These are phyloP conservation scores for Solanum chilense DNA, from an alignment of 257 asterid species.

Conservation along the genomic window DNA sequence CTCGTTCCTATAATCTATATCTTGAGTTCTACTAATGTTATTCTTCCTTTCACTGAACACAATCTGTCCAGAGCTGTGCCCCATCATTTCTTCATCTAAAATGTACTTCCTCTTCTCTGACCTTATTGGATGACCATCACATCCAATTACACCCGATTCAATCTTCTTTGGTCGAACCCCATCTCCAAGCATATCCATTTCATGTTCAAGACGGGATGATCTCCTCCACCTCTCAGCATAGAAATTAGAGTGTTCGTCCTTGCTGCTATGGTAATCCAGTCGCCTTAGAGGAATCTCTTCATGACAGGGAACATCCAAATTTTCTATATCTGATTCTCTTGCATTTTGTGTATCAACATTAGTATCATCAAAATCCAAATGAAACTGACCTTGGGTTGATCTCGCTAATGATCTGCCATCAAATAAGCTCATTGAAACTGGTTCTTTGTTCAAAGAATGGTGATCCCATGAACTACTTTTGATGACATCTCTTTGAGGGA, in stretches of 20 bases:
- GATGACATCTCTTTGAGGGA: not conserved
- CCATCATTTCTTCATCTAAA: slow-evolving; percentile 5
- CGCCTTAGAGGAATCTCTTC: slow-evolving; percentile 1
- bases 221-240: slow-evolving; percentile 10
- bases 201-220: not conserved
- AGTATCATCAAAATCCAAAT: not conserved
- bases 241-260: not conserved
- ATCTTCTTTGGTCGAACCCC: not conserved
- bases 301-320: not conserved
- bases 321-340: slow-evolving; percentile 1
- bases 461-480: slow-evolving; percentile 3
- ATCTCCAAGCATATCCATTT: slow-evolving; percentile 1
- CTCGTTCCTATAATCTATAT: slow-evolving; percentile 1
- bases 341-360: not conserved
- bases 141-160: not conserved
- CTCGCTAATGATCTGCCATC: not conserved
- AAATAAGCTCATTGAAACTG: not conserved
- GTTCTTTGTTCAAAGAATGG: not conserved
- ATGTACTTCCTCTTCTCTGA: slow-evolving; percentile 8
- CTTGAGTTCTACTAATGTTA: not conserved
- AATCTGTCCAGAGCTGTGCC: not conserved
- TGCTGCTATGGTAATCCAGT: slow-evolving; percentile 1
- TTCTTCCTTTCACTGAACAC: not conserved
- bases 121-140: not conserved
- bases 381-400: not conserved